Conservation (phyloP, 495 filamentous ascomycete species). For the Penicillium taxi region DNA sequence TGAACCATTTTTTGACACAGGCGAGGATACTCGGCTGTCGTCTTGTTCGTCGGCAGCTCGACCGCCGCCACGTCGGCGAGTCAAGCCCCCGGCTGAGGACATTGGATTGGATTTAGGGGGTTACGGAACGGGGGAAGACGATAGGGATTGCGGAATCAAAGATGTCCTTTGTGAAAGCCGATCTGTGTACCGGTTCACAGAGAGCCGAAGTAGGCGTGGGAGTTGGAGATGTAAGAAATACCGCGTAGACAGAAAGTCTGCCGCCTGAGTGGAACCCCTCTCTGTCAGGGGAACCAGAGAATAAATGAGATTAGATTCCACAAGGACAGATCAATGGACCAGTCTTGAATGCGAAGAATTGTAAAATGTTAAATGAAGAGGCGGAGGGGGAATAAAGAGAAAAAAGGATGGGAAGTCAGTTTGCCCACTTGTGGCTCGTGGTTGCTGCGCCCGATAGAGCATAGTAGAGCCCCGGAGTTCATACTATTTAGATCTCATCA, state of each 20-base stretch:
- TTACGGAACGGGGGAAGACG: constrained; percentile 8
- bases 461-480: neutral
- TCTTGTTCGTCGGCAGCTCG: constrained; percentile 53
- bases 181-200: constrained; percentile 27
- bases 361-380: too few relatives aligned
- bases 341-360: neutral
- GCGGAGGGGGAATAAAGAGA: neutral
- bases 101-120: constrained; percentile 34
- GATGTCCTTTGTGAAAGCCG: constrained; percentile 7
- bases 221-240: constrained; percentile 15
- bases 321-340: too few relatives aligned
- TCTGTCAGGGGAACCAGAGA: constrained; percentile 27
- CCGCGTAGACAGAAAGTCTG: constrained; percentile 25
- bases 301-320: constrained; percentile 18
- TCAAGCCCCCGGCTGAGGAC: constrained; percentile 64
- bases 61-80: constrained; percentile 65
- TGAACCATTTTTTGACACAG: constrained; percentile 50
- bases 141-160: constrained; percentile 1
- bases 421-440: constrained; percentile 14
- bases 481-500: too few relatives aligned
- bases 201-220: constrained; percentile 16
- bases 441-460: constrained; percentile 6
- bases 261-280: constrained; percentile 23
- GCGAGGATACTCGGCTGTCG: constrained; percentile 63
- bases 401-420: constrained; percentile 15